Evolutionary conservation across 2,329 filamentous ascomycete genomes (phyloP), one percentile per base, ranked within the genome.

Genomic region (Diaporthe velutina): DNA sequence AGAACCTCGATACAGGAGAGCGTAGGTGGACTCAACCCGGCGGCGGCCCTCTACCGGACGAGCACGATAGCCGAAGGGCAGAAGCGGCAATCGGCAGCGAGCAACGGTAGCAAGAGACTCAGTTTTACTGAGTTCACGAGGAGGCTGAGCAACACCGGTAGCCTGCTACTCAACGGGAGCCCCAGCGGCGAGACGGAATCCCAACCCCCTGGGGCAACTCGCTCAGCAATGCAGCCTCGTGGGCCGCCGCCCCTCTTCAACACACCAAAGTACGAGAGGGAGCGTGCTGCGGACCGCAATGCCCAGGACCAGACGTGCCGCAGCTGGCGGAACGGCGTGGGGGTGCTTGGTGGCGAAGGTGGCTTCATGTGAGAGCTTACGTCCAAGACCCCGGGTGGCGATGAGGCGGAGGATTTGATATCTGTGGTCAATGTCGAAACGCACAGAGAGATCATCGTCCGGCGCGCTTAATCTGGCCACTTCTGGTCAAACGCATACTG

Each of bases 61-160:
- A 74, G 61, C 68, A 74, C 74, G 45, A 58, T 71, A 48, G 58
- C 61, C 30, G 74, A 76, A 54, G 74, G 74, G 3, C 72, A 72
- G 33, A 57, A 89, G 77, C 87, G 88, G 42, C 84, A 85, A 64
- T 91, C 90, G 38, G 84, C 84, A 54, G 88, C 87, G 15, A 90
- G 88, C 80, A 71, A 52, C n/a, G 30, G 71, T 30, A 73, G 66
- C 61, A 92, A 91, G 83, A 86, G 89, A 75, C 85, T 91, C 73
- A 91, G 89, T 83, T 91, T 92, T 77, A 89, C 86, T 78, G 90
- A 93, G 71, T 90, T 91, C 76, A 88, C 89, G 61, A 90, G 89
- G 80, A 85, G 89, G 76, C 81, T 92, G 71, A 92, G 89, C 78
- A 91, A 88, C 80, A 91, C 89, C 70, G 91, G 89, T 80, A 91